Evolutionary conservation across 108 stramenopile species (phyloP), one percentile per base, ranked within the genome.

Genomic region (Parietichytrium sp.): DNA sequence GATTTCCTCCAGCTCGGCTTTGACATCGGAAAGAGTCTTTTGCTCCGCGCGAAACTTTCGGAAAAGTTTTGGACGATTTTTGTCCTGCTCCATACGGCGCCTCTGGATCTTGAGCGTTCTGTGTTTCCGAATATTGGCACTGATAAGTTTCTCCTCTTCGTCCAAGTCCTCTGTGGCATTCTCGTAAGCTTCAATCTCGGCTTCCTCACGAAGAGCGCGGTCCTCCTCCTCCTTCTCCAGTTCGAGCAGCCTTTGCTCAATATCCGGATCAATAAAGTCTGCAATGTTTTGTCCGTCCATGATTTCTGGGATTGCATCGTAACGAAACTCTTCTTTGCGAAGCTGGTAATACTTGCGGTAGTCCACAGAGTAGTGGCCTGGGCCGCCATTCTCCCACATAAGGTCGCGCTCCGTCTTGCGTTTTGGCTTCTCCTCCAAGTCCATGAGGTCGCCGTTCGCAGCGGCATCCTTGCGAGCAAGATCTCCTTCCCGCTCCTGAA

Each of bases 251-350:
- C 89, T 91, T 31, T 86, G 90, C 36, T 92, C 90, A 80, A 98
- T 95, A 78, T 95, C 95, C 26, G 94, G 92, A 81, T 98, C 97
- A 31, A 98, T 82, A 79, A 86, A 99, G 84, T 99, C 98, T 25
- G 92, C 92, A 82, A 99, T 94, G 84, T 99, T 99, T 90, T 95
- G 97, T n/a, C 98, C 98, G 86, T 99, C 96, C 80, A 98, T 88
- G 79, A 99, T 96, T 83, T 99, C 93, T 13, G 98, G 98, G 55
- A 97, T 94, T 38, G 90, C 90, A 86, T 99, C 98, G 83, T 93
- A 94, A 61, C 87, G 87, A 95, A 95, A 98, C 42, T 94, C 93
- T 20, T 93, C 93, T 49, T 95, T 89, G 83, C 90, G 87, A 47
- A 98, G 94, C 51, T 94, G 88, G 84, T 99, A 99, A 78, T 94